phyloP scores from a whole-genome alignment of 768 basidiomycete genomes.

The Lyophyllum shimeji region DNA sequence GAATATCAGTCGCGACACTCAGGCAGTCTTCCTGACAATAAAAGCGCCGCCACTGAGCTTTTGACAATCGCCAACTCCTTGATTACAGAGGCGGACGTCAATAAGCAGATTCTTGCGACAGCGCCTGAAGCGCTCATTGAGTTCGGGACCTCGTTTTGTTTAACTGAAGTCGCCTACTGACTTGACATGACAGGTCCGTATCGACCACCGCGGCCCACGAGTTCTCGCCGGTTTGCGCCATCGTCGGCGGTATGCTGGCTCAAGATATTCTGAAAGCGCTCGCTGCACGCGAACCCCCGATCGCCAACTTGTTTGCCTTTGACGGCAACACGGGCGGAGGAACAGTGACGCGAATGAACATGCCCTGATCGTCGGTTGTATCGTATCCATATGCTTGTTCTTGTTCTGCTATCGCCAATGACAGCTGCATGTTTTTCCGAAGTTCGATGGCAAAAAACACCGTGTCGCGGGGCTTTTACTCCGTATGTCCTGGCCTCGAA shows the following conservation, averaged over 20 bases:
- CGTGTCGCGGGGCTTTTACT: conserved; percentile 4
- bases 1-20: conserved; percentile 67
- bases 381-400: conserved; percentile 5
- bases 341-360: conserved; percentile 58
- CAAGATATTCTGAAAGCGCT: conserved; percentile 94
- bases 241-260: conserved; percentile 91
- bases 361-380: conserved; percentile 33
- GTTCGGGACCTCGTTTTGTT: conserved; percentile 41
- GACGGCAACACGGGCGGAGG: conserved; percentile 81
- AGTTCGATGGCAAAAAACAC: conserved; percentile 18
- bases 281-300: conserved; percentile 87
- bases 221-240: conserved; percentile 92
- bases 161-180: conserved; percentile 5
- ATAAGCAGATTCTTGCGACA: conserved; percentile 59
- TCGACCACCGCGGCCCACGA: conserved; percentile 74
- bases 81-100: conserved; percentile 63
- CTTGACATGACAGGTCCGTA: conserved; percentile 48
- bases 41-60: conserved; percentile 52
- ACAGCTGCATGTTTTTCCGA: conserved; percentile 14
- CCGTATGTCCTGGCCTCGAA: not conserved
- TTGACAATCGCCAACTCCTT: conserved; percentile 62
- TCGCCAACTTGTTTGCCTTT: conserved; percentile 89
- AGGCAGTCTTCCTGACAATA: conserved; percentile 55
- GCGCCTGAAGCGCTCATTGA: conserved; percentile 61
- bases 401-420: not conserved